phyloP scores from a whole-genome alignment of 2,329 filamentous ascomycete species.

The Lecanicillium sp. region DNA sequence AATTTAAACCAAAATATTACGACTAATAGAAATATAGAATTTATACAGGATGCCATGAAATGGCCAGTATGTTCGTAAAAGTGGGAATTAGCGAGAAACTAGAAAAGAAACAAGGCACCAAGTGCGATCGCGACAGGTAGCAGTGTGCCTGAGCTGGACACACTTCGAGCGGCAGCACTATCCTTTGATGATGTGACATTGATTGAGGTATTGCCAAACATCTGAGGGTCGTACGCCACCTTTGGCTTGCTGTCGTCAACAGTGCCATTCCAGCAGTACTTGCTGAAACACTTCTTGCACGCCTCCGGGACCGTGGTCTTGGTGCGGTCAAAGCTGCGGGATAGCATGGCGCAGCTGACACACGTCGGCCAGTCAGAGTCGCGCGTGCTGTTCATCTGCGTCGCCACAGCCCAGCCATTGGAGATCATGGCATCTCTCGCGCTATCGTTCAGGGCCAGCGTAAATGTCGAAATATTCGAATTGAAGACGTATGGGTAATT shows the following conservation, averaged over 20 bases:
- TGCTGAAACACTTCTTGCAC: conserved; percentile 69
- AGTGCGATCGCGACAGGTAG: not conserved
- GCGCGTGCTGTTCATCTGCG: conserved; percentile 72
- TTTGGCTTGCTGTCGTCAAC: conserved; percentile 25
- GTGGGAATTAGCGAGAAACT: not conserved
- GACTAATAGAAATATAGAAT: not conserved
- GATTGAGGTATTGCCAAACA: conserved; percentile 7
- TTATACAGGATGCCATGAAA: not conserved
- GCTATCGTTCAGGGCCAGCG: conserved; percentile 53
- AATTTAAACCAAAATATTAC: no score
- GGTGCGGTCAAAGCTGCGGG: conserved; percentile 68
- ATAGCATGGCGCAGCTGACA: conserved; percentile 80
- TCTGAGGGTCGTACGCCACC: not conserved
- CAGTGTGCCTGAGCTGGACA: not conserved
- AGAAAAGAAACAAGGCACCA: not conserved
- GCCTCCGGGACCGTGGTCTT: conserved; percentile 60
- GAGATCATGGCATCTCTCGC: conserved; percentile 74
- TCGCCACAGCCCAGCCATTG: conserved; percentile 82
- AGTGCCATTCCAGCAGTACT: conserved; percentile 94
- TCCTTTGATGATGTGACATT: not conserved
- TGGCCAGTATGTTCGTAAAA: not conserved
- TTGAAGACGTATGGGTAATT: conserved; percentile 65
- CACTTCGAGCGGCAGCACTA: conserved; percentile 1
- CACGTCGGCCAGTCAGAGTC: conserved; percentile 74
- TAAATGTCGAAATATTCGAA: conserved; percentile 77